A percentile compares a stretch with the other conserved stretches of the same genome.
These are phyloP conservation scores for Terfezia claveryi DNA, from an alignment of 495 filamentous ascomycete genomes.

Conservation along the genomic window DNA sequence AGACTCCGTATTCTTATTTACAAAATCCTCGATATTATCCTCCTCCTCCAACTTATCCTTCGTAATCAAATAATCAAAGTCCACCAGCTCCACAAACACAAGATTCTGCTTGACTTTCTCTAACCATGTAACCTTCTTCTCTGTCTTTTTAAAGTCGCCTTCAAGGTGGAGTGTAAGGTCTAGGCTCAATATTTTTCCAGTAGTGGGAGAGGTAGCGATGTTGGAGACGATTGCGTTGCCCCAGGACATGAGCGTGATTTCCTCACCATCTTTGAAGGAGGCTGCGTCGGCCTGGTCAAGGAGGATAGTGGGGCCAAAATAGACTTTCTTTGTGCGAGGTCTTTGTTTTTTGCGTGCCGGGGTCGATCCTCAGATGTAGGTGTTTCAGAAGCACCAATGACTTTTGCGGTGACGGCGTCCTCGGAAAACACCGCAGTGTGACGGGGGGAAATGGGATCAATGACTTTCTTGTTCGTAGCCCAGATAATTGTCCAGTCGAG, in stretches of 20 bases:
- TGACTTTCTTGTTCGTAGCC: conserved; percentile 89
- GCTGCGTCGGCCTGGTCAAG: conserved; percentile 74
- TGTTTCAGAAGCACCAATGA: conserved; percentile 44
- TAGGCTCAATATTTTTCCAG: conserved; percentile 32
- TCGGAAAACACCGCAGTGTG: conserved; percentile 59
- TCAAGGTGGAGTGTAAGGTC: conserved; percentile 63
- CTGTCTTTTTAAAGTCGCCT: conserved; percentile 80
- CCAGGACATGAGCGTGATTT: conserved; percentile 92
- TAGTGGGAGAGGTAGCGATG: conserved; percentile 34
- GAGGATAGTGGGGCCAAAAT: conserved; percentile 45
- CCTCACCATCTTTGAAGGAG: conserved; percentile 61
- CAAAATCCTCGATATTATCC: conserved; percentile 57
- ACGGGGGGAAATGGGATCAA: conserved; percentile 67
- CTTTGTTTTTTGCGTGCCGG: conserved; percentile 68
- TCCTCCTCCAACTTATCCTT: conserved; percentile 76
- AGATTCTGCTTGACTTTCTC: conserved; percentile 50
- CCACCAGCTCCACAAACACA: conserved; percentile 61
- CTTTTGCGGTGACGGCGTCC: conserved; percentile 40
- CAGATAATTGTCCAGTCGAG: conserved; percentile 85
- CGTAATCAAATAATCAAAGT: conserved; percentile 80
- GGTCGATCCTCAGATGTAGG: conserved; percentile 52
- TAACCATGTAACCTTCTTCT: conserved; percentile 90
- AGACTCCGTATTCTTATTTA: conserved; percentile 55
- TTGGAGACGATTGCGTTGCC: conserved; percentile 73
- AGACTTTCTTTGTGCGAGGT: conserved; percentile 63